Evolutionary conservation across 2,329 filamentous ascomycete genomes (phyloP), one percentile per base, ranked within the genome.

Genomic region (Tolypocladium paradoxum): DNA sequence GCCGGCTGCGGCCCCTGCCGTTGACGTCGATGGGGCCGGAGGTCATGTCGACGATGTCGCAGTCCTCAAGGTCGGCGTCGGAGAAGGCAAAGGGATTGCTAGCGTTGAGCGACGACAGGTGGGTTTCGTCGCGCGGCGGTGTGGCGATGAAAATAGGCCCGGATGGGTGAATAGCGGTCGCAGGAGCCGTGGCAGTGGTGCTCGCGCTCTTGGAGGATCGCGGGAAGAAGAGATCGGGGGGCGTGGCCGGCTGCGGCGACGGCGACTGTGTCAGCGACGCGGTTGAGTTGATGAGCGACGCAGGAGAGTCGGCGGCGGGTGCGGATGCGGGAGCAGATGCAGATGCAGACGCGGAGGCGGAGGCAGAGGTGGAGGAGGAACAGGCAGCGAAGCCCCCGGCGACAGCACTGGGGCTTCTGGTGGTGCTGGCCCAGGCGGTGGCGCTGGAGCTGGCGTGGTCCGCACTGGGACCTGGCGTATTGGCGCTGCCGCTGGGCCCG

Each of bases 11-110:
- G 70, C 76, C 73, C 71, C 81, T 73, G 66, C 68, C 67, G 54
- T 76, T 74, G 71, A 76, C 71, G 69, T 84, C 81, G 63, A 82
- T 76, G 57, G 74, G 71, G 61, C 78, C 79, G 60, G 80, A 78
- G 59, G 82, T 82, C 77, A 84, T 83, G 52, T 76, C 67, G 71
- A 71, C 53, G 67, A 62, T 60, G 59, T 70, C 59, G 53, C 63
- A 60, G 55, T 64, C 57, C 58, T 58, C 57, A 54, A 60, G 53
- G 33, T 65, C 57, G 58, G 60, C 56, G 58, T 67, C 61, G 53
- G 55, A 51, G 49, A 60, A 52, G 47, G 58, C 61, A 48, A 62
- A 60, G 24, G 61, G 60, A 51, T 62, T 60, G 53, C 53, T 53
- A 55, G 57, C 55, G 56, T 40, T 48, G 56, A 62, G 58, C 58